These are phyloP conservation scores for Rhynchospora tenuis DNA, from an alignment of 176 grass and related monocot genomes.

Conservation along the genomic window DNA sequence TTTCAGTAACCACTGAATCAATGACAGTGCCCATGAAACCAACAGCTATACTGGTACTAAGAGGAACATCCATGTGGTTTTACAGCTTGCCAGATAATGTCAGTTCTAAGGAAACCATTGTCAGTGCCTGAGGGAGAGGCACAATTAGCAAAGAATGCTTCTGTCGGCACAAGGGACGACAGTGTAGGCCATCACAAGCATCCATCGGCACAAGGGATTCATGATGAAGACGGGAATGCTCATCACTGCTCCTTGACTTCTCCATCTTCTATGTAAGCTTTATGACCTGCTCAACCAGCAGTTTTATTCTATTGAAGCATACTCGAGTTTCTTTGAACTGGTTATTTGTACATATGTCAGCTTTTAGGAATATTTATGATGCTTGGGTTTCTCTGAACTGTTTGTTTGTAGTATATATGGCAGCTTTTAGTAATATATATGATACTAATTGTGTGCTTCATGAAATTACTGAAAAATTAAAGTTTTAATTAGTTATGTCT, in stretches of 20 bases:
- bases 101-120: background rate
- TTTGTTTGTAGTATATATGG: too few species aligned
- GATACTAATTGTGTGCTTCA: background rate
- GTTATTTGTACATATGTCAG: background rate
- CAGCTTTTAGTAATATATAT: background rate
- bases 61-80: background rate
- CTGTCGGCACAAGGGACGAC: background rate
- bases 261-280: background rate
- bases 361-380: background rate
- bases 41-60: too few species aligned
- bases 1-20: background rate
- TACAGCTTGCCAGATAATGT: conserved; percentile 16
- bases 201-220: background rate
- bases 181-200: background rate
- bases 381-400: too few species aligned
- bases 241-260: background rate
- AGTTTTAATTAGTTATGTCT: background rate
- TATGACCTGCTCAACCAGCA: too few species aligned
- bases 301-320: background rate
- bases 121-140: background rate
- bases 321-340: background rate
- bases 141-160: background rate
- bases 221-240: background rate
- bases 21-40: too few species aligned
- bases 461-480: background rate